Base-by-base conservation (phyloP, 345 rosid genomes). In the Eucalyptus rudis region DNA sequence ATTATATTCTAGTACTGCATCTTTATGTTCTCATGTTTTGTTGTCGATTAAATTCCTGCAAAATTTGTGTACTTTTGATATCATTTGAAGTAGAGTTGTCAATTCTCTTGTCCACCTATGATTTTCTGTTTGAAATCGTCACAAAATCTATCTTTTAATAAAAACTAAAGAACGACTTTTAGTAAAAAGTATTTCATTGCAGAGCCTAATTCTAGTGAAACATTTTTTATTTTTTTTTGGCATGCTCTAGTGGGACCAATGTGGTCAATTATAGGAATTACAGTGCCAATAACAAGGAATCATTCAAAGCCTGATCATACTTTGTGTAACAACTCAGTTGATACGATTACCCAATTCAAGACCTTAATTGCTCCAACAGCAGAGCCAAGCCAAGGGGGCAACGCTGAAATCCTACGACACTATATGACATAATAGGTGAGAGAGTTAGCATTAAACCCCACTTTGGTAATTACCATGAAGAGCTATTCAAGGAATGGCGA, bases 41-140 rank as follows among this genome's bases (percentile, higher is more conserved):
- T 22, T 11, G 27, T 76, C 14, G 0, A 19, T 76, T 76, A 76
- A 20, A 76, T 76, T 24, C 5, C 0, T 0, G 7, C 1, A 0
- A 76, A 76, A 12, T 6, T 40, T 20, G 47, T 20, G 15, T 76
- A 20, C 6, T 76, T 76, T 76, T 11, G 8, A 11, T 20, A 11
- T 44, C 3, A 3, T 76, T 40, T 20, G 47, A 20, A 76, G 84
- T 76, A 13, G 44, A 40, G 29, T 40, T 11, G 27, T 20, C 14
- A 19, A 76, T 76, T 76, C 27, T 24, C 83, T 76, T 36, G 14
- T 40, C 5, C 6, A 36, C 13, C 7, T 36, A 40, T 4, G 13
- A 33, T n/a, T 31, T 68, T 10, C 0, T 15, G 1, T 19, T 20
- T 22, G 7, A 24, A 71, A 71, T 71, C 5, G 0, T 22, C 25